These are phyloP conservation scores for Curvularia hawaiiensis DNA, from an alignment of 2,329 filamentous ascomycete species.

Conservation along the genomic window DNA sequence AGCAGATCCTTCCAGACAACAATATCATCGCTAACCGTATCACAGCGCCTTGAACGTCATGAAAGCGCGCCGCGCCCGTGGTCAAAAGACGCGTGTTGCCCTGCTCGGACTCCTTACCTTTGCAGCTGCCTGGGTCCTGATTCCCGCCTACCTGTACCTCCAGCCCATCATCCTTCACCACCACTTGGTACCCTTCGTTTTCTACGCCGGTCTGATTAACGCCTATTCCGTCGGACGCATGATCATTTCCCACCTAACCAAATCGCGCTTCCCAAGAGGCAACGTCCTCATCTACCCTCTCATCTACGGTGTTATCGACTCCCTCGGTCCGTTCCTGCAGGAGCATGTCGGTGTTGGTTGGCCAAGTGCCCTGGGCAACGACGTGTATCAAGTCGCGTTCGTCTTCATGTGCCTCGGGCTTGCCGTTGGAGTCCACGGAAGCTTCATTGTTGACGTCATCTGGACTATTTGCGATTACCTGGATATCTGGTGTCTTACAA, in stretches of 20 bases:
- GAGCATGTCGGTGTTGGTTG: conserved; percentile 54
- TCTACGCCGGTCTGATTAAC: conserved; percentile 89
- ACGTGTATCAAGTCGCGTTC: conserved; percentile 88
- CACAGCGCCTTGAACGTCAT: conserved; percentile 79
- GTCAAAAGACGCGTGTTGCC: conserved; percentile 73
- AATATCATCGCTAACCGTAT: conserved; percentile 16
- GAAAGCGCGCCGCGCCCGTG: conserved; percentile 73
- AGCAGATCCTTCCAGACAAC: conserved; percentile 5
- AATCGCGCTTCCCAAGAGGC: conserved; percentile 85
- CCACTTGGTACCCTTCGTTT: conserved; percentile 85
- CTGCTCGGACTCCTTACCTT: conserved; percentile 85
- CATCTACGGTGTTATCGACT: conserved; percentile 78
- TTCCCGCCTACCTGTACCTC: conserved; percentile 79
- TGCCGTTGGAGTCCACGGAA: conserved; percentile 90
- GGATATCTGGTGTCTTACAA: conserved; percentile 97
- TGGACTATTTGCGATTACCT: conserved; percentile 97
- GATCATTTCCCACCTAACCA: conserved; percentile 91
- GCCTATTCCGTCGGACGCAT: conserved; percentile 95
- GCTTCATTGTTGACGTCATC: conserved; percentile 96
- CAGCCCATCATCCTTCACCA: conserved; percentile 81
- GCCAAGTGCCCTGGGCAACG: conserved; percentile 55
- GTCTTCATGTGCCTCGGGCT: conserved; percentile 87
- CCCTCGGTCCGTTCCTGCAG: conserved; percentile 70
- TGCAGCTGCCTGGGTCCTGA: conserved; percentile 75
- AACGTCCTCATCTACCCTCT: conserved; percentile 85